Evolutionary conservation across 2,329 filamentous ascomycete species (phyloP).

Genomic region (Alternaria arbusti): DNA sequence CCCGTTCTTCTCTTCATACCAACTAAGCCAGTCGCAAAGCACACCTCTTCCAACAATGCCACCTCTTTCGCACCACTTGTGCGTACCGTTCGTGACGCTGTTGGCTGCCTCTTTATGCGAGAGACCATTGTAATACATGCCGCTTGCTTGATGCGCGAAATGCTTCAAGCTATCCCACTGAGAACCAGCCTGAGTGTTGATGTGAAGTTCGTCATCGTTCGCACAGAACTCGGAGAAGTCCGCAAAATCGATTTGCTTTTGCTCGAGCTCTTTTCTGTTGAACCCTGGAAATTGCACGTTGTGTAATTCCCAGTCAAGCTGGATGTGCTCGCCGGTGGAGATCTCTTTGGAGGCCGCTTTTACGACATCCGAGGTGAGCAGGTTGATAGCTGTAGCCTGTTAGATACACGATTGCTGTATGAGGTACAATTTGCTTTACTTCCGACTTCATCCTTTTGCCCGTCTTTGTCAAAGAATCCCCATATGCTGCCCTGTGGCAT

Average conservation of each 20-base stretch:
- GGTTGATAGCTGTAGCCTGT: slow-evolving; percentile 32
- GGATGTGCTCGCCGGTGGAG: slow-evolving; percentile 58
- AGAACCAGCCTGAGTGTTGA: slow-evolving; percentile 43
- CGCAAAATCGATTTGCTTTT: slow-evolving; percentile 57
- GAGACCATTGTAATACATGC: slow-evolving; percentile 40
- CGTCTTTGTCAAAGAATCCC: slow-evolving; percentile 44
- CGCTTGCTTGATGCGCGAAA: slow-evolving; percentile 40
- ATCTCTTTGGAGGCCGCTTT: slow-evolving; percentile 59
- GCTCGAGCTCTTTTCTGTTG: slow-evolving; percentile 58
- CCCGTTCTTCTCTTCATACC: slow-evolving; percentile 41
- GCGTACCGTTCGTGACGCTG: slow-evolving; percentile 39
- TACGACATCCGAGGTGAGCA: slow-evolving; percentile 60
- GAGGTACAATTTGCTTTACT: slow-evolving; percentile 42
- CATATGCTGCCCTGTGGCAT: slow-evolving; percentile 45
- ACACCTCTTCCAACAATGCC: slow-evolving; percentile 46
- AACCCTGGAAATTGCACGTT: slow-evolving; percentile 64
- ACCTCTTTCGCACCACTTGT: slow-evolving; percentile 46
- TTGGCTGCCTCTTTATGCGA: slow-evolving; percentile 35
- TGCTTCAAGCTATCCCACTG: slow-evolving; percentile 49
- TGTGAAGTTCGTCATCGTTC: slow-evolving; percentile 42
- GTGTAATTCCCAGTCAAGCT: slow-evolving; percentile 62
- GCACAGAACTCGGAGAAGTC: slow-evolving; percentile 33
- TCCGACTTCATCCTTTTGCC: slow-evolving; percentile 59
- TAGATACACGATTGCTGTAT: slow-evolving; percentile 26
- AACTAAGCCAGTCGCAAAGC: slow-evolving; percentile 41